Conservation (phyloP, 2,329 filamentous ascomycete genomes). For the Cladobotryum protrusum region DNA sequence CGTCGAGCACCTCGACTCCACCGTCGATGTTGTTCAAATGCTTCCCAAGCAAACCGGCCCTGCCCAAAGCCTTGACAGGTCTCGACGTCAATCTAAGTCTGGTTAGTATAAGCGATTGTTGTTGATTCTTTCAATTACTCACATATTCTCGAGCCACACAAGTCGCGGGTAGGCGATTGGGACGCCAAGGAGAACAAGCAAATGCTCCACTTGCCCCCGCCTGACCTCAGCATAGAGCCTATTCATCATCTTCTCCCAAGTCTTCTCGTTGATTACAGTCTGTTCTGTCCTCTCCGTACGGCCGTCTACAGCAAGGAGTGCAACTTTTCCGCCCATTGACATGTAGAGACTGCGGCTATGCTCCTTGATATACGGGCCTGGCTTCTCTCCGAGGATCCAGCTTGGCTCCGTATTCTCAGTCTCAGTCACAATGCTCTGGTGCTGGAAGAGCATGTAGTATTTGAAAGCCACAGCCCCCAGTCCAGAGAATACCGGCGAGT, state of each 20-base stretch:
- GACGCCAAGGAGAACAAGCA: conserved; percentile 81
- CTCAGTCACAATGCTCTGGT: conserved; percentile 80
- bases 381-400: conserved; percentile 74
- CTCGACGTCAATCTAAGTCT: conserved; percentile 65
- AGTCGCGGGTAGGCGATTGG: conserved; percentile 73
- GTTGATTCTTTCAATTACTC: conserved; percentile 26
- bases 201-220: conserved; percentile 79
- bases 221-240: conserved; percentile 75
- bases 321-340: conserved; percentile 69
- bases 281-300: conserved; percentile 83
- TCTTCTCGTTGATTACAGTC: conserved; percentile 72
- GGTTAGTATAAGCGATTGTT: conserved; percentile 23
- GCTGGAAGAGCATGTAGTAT: conserved; percentile 98
- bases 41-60: conserved; percentile 70
- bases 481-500: conserved; percentile 80
- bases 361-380: conserved; percentile 87
- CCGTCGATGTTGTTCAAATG: conserved; percentile 87
- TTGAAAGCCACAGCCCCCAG: conserved; percentile 92
- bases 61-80: conserved; percentile 81
- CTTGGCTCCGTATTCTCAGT: conserved; percentile 79
- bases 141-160: conserved; percentile 67
- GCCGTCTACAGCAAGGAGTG: conserved; percentile 82
- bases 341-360: conserved; percentile 81
- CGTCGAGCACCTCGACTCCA: conserved; percentile 84
- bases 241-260: conserved; percentile 82